Percentiles rank a stretch among this genome's conserved stretches.
Conservation (phyloP, 2,329 filamentous ascomycete species). For the Hymenoscyphus infarciens region DNA sequence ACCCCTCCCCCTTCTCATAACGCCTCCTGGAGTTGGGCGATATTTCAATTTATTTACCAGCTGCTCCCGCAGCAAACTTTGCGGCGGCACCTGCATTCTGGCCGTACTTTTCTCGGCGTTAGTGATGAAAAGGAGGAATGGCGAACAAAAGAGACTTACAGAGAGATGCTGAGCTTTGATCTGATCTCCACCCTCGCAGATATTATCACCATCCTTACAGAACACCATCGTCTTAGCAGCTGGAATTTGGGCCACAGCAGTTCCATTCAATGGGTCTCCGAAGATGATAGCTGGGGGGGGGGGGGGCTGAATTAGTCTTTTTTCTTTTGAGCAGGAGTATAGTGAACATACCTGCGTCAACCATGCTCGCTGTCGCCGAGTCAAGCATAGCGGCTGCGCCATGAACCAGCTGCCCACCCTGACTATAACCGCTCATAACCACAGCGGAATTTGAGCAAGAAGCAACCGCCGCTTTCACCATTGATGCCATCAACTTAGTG, state of each 20-base stretch:
- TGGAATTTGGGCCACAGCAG: constrained; percentile 20
- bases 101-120: too few relatives aligned
- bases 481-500: constrained; percentile 36
- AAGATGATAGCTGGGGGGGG: constrained; percentile 26
- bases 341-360: constrained; percentile 21
- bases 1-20: too few relatives aligned
- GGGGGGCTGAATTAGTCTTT: not conserved
- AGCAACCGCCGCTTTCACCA: constrained; percentile 20
- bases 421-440: constrained; percentile 25
- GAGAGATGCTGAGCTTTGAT: constrained; percentile 23
- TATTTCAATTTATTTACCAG: too few relatives aligned
- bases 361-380: constrained; percentile 15
- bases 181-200: constrained; percentile 19
- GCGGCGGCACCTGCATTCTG: too few relatives aligned
- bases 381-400: constrained; percentile 18
- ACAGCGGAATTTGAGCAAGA: constrained; percentile 24
- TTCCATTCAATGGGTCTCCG: constrained; percentile 29
- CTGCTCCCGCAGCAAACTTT: too few relatives aligned
- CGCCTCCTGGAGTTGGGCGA: too few relatives aligned
- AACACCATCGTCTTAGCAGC: constrained; percentile 25
- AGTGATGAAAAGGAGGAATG: too few relatives aligned
- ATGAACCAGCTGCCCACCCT: constrained; percentile 22
- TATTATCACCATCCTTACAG: constrained; percentile 27
- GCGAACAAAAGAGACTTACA: not conserved
- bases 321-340: not conserved